Base-by-base conservation (phyloP, 768 basidiomycete species). In the Rossbeevera mucosa region DNA sequence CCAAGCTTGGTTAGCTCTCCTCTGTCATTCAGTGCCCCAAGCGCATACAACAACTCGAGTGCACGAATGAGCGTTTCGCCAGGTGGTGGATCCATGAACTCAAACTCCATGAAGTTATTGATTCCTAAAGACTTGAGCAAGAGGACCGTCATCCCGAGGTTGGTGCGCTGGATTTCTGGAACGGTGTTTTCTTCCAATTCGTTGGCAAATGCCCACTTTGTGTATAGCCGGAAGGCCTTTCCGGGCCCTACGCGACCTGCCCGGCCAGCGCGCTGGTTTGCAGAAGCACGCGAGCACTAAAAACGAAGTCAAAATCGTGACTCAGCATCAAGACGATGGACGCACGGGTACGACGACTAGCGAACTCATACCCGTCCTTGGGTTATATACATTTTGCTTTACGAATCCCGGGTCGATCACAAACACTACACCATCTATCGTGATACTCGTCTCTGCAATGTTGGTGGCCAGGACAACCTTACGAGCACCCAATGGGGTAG, bases 381-480 rank as follows among this genome's bases (percentile, higher is more conserved):
- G 96, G 70, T 99, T 99, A 67, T 96, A 99, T 36, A 93, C 88
- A 68, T 99, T 98, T 67, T 99, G 96, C 75, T 99, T 99, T 60
- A 98, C 95, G 63, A 98, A 97, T 12, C 96, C 96, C 3, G 96
- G 96, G 67, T 99, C 96, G 58, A 99, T 98, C 36, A 99, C 96
- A 68, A 96, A 99, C 2, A 98, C 95, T 6, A 99, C 96, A 25
- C 96, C 96, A 50, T 98, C 96, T 59, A 99, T 99, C 7, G 96
- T 99, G 67, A 99, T 99, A 6, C 92, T 94, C 4, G 96, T 99
- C 71, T 99, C 96, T n/a, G 96, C 96, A 58, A 99, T 98, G 65
- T 99, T 99, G 20, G 96, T 99, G 3, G 96, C 96, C 25, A 99
- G 76, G 18, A 99, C 96, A 44, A 99, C 94, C 72, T 99, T 99